Percentiles rank a stretch among this genome's conserved stretches.
Conservation (phyloP, 768 basidiomycete genomes). For the Cubamyces lactineus region DNA sequence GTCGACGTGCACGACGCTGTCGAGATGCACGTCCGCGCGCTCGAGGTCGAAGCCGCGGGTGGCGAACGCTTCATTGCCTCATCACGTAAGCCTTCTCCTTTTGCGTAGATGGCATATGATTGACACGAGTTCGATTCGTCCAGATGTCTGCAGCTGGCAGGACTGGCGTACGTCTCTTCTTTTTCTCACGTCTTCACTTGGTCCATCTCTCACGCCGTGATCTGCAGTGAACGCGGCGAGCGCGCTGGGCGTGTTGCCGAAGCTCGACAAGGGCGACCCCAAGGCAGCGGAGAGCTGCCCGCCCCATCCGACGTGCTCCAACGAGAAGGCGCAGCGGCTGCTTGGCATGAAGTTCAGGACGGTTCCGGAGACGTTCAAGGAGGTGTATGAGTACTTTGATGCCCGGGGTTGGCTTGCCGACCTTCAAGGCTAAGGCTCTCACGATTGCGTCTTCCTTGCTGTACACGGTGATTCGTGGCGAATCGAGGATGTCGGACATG, state of each 20-base stretch:
- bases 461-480: no score
- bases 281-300: neutral
- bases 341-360: conserved; percentile 47
- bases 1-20: conserved; percentile 43
- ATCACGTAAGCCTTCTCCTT: conserved; percentile 29
- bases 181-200: neutral
- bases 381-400: conserved; percentile 46
- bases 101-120: no score
- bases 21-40: conserved; percentile 32
- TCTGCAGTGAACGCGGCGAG: conserved; percentile 21
- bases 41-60: conserved; percentile 38
- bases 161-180: conserved; percentile 19
- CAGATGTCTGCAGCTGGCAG: conserved; percentile 22
- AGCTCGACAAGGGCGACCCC: neutral
- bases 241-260: neutral
- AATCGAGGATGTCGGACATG: no score
- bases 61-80: conserved; percentile 43
- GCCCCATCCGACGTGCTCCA: conserved; percentile 1
- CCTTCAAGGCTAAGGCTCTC: neutral
- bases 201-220: neutral
- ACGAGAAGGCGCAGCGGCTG: conserved; percentile 41
- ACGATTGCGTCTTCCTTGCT: no score
- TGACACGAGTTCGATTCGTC: no score
- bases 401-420: conserved; percentile 37
- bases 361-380: conserved; percentile 43